Percentiles rank a stretch among this genome's conserved stretches.
Conservation (phyloP, 139 green algal genomes). For the Axilococcus clingmanii region DNA sequence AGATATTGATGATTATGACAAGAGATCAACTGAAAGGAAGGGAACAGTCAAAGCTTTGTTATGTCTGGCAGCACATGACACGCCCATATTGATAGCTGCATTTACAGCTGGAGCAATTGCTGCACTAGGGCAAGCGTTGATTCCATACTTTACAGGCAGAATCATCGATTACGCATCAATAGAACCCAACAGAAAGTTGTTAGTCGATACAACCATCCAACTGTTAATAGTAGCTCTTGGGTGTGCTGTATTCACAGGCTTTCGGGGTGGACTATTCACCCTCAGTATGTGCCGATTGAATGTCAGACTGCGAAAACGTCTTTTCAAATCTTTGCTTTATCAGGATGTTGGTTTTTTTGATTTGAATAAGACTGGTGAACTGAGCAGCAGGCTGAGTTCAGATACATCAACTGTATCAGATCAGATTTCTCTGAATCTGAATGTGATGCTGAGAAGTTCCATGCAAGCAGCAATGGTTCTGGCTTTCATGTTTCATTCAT, state of each 20-base stretch:
- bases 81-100: constrained; percentile 35
- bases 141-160: constrained; percentile 59
- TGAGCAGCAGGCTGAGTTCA: constrained; percentile 45
- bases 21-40: neutral
- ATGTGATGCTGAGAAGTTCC: constrained; percentile 53
- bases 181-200: constrained; percentile 38
- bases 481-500: constrained; percentile 72
- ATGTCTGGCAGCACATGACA: constrained; percentile 34
- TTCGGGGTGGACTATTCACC: constrained; percentile 63
- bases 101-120: constrained; percentile 47
- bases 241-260: constrained; percentile 60
- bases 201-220: constrained; percentile 38
- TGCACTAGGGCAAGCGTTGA: constrained; percentile 50
- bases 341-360: constrained; percentile 81
- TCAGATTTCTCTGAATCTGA: constrained; percentile 67
- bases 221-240: constrained; percentile 45
- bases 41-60: constrained; percentile 43
- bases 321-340: constrained; percentile 51
- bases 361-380: constrained; percentile 46
- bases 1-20: neutral
- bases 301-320: constrained; percentile 18
- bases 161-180: constrained; percentile 76
- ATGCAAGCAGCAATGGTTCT: constrained; percentile 57
- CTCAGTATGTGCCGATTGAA: constrained; percentile 30
- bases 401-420: constrained; percentile 72